Evolutionary conservation across 108 stramenopile species (phyloP), one percentile per base, ranked within the genome.

Genomic region (Cylindrotheca closterium): DNA sequence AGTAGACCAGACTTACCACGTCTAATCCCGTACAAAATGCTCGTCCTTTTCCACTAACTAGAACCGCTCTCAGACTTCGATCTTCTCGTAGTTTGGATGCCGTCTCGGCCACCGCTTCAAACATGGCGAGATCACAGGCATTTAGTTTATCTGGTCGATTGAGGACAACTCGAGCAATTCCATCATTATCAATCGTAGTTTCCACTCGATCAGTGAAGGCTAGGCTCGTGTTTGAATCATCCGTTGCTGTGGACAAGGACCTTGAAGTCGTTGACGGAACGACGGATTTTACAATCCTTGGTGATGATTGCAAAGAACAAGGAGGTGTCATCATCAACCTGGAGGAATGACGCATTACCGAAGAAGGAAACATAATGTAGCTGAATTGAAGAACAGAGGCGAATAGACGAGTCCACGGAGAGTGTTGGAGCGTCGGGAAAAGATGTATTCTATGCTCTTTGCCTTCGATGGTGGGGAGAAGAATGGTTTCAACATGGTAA

Each of bases 21-120:
- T 96, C 95, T 19, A 96, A 69, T 33, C 95, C 95, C 1, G 95
- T 74, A 60, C 87, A 89, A 64, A 96, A 96, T 2, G 87, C 92
- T 23, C 82, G 61, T 1, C 92, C 92, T 42, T 89, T 58, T 18
- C 92, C 92, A 62, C 81, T 74, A 5, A 94, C 37, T 61, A 94
- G 85, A 30, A 90, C 80, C 5, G 69, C 92, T 30, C 89, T 66
- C 4, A 89, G 34, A 25, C 64, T 63, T 58, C 51, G 56, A 74
- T 94, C 78, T 15, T 57, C n/a, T 63, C 63, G 48, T 30, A 91
- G 29, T 26, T 30, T 28, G 28, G 58, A 33, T 2, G 85, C 92
- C 4, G 79, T 70, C 23, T 83, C 58, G 31, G 84, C 86, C 61
- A 93, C 80, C 25, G 85, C 82, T 62, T 90, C 81, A 69, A 94